Evolutionary conservation across 345 rosid species (phyloP).

Genomic region (Firmiana major): DNA sequence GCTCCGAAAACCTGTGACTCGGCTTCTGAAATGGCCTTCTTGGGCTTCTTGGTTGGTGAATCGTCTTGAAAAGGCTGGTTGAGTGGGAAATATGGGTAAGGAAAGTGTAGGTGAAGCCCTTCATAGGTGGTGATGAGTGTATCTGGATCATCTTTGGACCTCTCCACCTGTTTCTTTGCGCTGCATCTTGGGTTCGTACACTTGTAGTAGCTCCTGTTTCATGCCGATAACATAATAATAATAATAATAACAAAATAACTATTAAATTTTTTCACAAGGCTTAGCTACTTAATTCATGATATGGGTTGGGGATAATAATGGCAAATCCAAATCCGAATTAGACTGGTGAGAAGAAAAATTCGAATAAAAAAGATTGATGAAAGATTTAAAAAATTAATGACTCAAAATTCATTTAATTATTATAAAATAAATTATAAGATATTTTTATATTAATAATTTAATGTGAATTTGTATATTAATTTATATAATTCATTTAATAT

Average conservation of each 20-base stretch:
- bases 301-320: background rate
- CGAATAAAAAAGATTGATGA: no score
- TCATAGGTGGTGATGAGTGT: conserved; percentile 72
- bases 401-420: no score
- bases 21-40: conserved; percentile 11
- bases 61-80: conserved; percentile 22
- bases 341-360: no score
- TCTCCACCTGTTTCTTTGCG: conserved; percentile 87
- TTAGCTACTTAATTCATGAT: background rate
- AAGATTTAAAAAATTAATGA: no score
- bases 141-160: conserved; percentile 58
- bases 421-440: no score
- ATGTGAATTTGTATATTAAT: no score
- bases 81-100: conserved; percentile 41
- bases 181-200: conserved; percentile 80
- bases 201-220: conserved; percentile 75
- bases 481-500: no score
- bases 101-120: conserved; percentile 77
- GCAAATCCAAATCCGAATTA: no score
- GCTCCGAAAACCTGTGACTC: conserved; percentile 27
- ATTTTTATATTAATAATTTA: no score
- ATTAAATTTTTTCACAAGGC: no score
- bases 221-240: no score
- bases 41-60: conserved; percentile 43
- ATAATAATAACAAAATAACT: no score